Base-by-base conservation (phyloP, 2,329 filamentous ascomycete genomes). In the Aspergillus terreus region DNA sequence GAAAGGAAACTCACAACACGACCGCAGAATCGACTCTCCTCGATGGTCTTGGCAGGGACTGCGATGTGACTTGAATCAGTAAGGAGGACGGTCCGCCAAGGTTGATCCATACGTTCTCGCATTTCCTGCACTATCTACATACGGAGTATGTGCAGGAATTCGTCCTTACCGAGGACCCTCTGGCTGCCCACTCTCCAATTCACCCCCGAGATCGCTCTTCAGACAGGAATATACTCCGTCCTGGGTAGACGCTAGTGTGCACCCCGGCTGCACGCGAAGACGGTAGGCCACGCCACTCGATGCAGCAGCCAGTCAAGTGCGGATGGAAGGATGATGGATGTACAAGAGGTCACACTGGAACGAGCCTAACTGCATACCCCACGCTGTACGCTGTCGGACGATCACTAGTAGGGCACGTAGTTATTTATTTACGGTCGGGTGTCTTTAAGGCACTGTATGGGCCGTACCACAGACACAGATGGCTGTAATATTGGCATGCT, bases 301-400 rank as follows among this genome's bases (percentile, higher is more conserved):
- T 38, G 35, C 14, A 38, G 6, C 7, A 12, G 12, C 14, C 35
- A 38, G 15, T 38, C 14, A n/a, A 17, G 35, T 14, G 35, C 6
- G 35, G 14, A n/a, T 38, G 35, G 35, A 38, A 21, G 30, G 32
- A 47, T 15, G 38, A 45, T 6, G 27, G 38, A 33, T 42, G n/a
- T 6, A 14, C 40, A 7, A 7, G 40, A 38, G 35, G 40, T 19
- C 11, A 12, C 40, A 42, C 19, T 23, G 17, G 17, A 42, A n/a
- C 17, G 17, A 21, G 40, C 14, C 15, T 21, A 56, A 54, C 51
- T 51, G 51, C 57, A 58, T 57, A 55, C 54, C 58, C 58, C 58
- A 60, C 55, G 50, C 49, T 54, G 33, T 36, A 45, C 50, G 14
- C 5, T 40, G 50, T 56, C 33, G 51, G 55, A 36, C 45, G 53